Base-by-base conservation (phyloP, 495 filamentous ascomycete species). In the Penicillium cosmopolitanum region DNA sequence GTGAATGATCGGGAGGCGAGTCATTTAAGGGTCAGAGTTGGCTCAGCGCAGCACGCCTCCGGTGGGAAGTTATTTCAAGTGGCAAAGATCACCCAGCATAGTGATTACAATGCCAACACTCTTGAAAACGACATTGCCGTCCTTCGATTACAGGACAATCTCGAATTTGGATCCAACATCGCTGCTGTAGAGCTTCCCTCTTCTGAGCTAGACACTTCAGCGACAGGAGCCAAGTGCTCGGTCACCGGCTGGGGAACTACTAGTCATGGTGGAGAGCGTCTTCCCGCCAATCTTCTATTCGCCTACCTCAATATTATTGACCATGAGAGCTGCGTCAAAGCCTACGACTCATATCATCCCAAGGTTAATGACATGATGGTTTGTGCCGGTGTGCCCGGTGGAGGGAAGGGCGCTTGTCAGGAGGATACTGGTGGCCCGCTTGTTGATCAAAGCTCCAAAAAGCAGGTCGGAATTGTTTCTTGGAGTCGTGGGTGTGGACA, bases 381-480 rank as follows among this genome's bases (percentile, higher is more conserved):
- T 21, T 21, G 21, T 21, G 21, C 21, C 21, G 21, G 21, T 21
- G 21, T 21, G 21, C 21, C 21, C 21, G 21, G 21, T 21, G 21
- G 21, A 21, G 21, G 21, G 21, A 21, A 21, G 21, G 21, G 21
- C 21, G 21, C 21, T 21, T 21, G 21, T 21, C 21, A 21, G 21
- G 21, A 21, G 21, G 21, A 21, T 21, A 21, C 21, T 21, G 21
- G 21, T 21, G 21, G 21, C 21, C 21, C 21, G 21, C 21, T 21
- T 21, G 21, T 21, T 21, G 48, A 51, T 31, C 15, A 7, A 10
- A 51, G 23, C 21, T 51, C 48, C 5, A 31, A 15, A n/a, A 51
- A 33, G 48, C 48, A 51, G 31, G 23, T 51, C 12, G 48, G 48
- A 51, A n/a, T 51, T 33, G 21, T 51, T 23, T 51, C 18, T 15